Conservation (phyloP, 2,329 filamentous ascomycete genomes). For the Chalaropsis ovoidea region DNA sequence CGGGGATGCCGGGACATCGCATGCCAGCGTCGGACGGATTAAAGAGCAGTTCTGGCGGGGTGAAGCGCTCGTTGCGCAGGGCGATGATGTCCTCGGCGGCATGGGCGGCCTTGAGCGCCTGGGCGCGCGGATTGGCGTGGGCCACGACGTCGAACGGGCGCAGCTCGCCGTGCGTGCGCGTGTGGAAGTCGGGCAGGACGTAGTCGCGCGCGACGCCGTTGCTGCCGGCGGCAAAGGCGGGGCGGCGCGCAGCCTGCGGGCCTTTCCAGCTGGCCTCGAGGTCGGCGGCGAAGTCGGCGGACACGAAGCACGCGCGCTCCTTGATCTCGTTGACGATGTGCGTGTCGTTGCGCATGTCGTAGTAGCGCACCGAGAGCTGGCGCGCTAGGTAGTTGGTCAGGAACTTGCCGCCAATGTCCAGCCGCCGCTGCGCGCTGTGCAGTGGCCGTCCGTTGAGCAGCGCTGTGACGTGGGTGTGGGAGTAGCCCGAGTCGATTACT, state of each 20-base stretch:
- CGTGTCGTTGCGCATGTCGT: slow-evolving; percentile 89
- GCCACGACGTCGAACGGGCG: slow-evolving; percentile 64
- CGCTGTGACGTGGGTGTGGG: slow-evolving; percentile 82
- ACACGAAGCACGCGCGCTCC: slow-evolving; percentile 76
- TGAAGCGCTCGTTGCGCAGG: slow-evolving; percentile 83
- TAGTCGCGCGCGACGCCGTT: slow-evolving; percentile 72
- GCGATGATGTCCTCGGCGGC: slow-evolving; percentile 69
- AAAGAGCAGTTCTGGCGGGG: slow-evolving; percentile 83
- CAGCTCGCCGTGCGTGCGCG: slow-evolving; percentile 53
- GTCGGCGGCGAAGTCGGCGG: slow-evolving; percentile 62
- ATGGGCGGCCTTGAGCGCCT: slow-evolving; percentile 36
- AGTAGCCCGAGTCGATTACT: slow-evolving; percentile 84
- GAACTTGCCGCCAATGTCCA: slow-evolving; percentile 87
- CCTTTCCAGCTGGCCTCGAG: slow-evolving; percentile 80
- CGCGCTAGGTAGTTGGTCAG: slow-evolving; percentile 89
- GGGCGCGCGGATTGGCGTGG: slow-evolving; percentile 38
- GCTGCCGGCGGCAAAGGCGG: slow-evolving; percentile 40
- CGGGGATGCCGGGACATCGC: slow-evolving; percentile 69
- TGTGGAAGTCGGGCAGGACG: slow-evolving; percentile 71
- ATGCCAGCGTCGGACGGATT: slow-evolving; percentile 76
- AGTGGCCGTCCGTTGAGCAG: slow-evolving; percentile 70
- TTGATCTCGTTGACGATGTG: slow-evolving; percentile 95
- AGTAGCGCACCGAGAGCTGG: slow-evolving; percentile 79
- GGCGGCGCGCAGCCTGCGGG: slow-evolving; percentile 46
- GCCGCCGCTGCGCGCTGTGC: slow-evolving; percentile 68